Percentiles rank a stretch among this genome's conserved stretches.
Evolutionary conservation across 176 grass and related monocot species (phyloP).

Genomic region (Musa schizocarpa): DNA sequence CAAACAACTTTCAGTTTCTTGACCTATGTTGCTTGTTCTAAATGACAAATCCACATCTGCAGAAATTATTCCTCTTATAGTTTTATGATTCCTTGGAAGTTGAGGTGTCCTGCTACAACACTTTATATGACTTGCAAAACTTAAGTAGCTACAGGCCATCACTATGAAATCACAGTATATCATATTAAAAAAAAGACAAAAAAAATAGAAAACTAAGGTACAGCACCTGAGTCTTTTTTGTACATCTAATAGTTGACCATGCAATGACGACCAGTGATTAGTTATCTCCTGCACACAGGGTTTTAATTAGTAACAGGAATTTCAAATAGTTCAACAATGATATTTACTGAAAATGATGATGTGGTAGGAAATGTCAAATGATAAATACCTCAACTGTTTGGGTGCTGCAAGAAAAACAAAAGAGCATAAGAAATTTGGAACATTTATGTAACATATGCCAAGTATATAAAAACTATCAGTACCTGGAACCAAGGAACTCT

Average conservation of each 20-base stretch:
- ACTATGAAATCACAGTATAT: neutral
- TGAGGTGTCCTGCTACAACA: too few relatives aligned
- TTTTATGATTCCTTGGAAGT: too few relatives aligned
- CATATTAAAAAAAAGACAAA: neutral
- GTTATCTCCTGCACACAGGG: slow-evolving; percentile 43
- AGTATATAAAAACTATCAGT: slow-evolving; percentile 17
- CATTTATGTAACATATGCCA: neutral
- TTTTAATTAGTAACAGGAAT: neutral
- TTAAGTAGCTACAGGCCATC: too few relatives aligned
- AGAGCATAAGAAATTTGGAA: slow-evolving; percentile 16
- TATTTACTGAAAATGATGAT: neutral
- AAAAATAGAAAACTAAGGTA: neutral
- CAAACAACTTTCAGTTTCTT: too few relatives aligned
- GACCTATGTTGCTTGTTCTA: too few relatives aligned
- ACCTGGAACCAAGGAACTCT: slow-evolving; percentile 70
- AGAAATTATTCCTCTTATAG: too few relatives aligned
- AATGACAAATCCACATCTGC: too few relatives aligned
- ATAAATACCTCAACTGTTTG: slow-evolving; percentile 55
- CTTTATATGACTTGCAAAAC: too few relatives aligned
- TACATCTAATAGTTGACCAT: slow-evolving; percentile 41
- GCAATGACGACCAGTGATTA: slow-evolving; percentile 49
- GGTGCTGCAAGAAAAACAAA: slow-evolving; percentile 37
- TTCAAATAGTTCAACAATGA: neutral
- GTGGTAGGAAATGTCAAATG: neutral
- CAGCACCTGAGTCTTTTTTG: slow-evolving; percentile 58